Percentiles rank a stretch among this genome's conserved stretches.
Conservation (phyloP, 2,329 filamentous ascomycete species). For the Aureobasidium sp. region DNA sequence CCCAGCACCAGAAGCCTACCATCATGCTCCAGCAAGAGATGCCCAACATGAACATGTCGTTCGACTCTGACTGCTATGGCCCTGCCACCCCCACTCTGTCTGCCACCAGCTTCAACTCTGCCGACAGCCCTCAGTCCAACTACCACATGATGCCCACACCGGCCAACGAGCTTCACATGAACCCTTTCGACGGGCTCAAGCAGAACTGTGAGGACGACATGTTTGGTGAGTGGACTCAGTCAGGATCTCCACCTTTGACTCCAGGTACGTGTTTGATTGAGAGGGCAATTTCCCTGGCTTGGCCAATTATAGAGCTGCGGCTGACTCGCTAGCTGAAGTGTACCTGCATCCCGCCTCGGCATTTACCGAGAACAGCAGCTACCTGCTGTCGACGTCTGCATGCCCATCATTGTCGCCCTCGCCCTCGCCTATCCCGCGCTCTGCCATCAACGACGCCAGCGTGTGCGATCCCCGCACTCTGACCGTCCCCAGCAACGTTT, state of each 20-base stretch:
- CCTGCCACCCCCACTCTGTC: slow-evolving; percentile 85
- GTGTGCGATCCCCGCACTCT: slow-evolving; percentile 86
- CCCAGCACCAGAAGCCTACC: slow-evolving; percentile 66
- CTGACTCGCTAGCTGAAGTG: slow-evolving; percentile 37
- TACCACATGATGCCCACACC: slow-evolving; percentile 76
- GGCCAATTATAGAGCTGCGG: slow-evolving; percentile 12
- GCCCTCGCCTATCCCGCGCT: slow-evolving; percentile 68
- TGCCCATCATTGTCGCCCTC: slow-evolving; percentile 85
- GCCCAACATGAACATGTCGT: slow-evolving; percentile 45
- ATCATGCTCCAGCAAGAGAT: slow-evolving; percentile 58
- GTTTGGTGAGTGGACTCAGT: slow-evolving; percentile 68
- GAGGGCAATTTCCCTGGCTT: slow-evolving; percentile 8
- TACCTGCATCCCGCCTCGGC: slow-evolving; percentile 62
- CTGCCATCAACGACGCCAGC: slow-evolving; percentile 54
- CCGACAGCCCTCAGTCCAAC: slow-evolving; percentile 74
- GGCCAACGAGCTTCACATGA: slow-evolving; percentile 73
- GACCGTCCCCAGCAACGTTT: slow-evolving; percentile 57
- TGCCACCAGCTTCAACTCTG: slow-evolving; percentile 73
- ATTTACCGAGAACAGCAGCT: slow-evolving; percentile 47
- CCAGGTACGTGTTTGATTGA: slow-evolving; percentile 60
- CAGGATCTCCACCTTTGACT: slow-evolving; percentile 77
- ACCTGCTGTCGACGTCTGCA: slow-evolving; percentile 64
- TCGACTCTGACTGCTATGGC: slow-evolving; percentile 76
- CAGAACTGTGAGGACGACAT: slow-evolving; percentile 64
- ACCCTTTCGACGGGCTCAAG: slow-evolving; percentile 62